Evolutionary conservation across 768 basidiomycete genomes (phyloP).

Genomic region (Auricularia cornea): DNA sequence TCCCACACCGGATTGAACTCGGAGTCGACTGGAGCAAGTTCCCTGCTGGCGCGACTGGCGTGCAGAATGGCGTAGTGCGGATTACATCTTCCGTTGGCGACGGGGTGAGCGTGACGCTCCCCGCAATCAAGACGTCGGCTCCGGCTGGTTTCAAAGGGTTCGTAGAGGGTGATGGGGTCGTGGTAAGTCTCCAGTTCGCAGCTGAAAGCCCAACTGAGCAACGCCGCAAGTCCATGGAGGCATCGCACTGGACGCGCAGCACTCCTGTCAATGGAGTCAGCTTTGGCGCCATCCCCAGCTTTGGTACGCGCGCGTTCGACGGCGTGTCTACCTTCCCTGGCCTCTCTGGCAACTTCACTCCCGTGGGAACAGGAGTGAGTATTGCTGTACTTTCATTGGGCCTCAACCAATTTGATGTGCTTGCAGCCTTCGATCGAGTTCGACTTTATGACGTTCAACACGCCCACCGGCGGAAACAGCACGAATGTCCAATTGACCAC

Average conservation of each 20-base stretch:
- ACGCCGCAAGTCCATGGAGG: conserved; percentile 59
- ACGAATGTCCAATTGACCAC: conserved; percentile 30
- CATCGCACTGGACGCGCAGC: conserved; percentile 46
- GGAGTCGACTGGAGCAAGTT: conserved; percentile 52
- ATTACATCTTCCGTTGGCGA: conserved; percentile 35
- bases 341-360: conserved; percentile 40
- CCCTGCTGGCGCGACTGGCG: conserved; percentile 26
- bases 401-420: neutral
- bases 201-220: no score
- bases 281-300: conserved; percentile 53
- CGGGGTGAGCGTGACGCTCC: conserved; percentile 17
- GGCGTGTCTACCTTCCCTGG: conserved; percentile 54
- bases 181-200: conserved; percentile 17
- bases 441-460: conserved; percentile 56
- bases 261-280: conserved; percentile 40
- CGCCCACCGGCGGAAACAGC: conserved; percentile 33
- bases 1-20: conserved; percentile 47
- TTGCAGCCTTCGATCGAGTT: conserved; percentile 32
- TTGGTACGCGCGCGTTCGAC: conserved; percentile 46
- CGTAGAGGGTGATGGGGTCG: conserved; percentile 52
- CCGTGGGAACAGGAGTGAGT: conserved; percentile 46
- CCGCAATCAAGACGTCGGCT: conserved; percentile 25
- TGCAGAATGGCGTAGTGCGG: conserved; percentile 32
- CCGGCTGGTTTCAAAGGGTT: conserved; percentile 47
- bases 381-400: conserved; percentile 32